Conservation (phyloP, 2,329 filamentous ascomycete genomes). For the Cladosporium sp. region DNA sequence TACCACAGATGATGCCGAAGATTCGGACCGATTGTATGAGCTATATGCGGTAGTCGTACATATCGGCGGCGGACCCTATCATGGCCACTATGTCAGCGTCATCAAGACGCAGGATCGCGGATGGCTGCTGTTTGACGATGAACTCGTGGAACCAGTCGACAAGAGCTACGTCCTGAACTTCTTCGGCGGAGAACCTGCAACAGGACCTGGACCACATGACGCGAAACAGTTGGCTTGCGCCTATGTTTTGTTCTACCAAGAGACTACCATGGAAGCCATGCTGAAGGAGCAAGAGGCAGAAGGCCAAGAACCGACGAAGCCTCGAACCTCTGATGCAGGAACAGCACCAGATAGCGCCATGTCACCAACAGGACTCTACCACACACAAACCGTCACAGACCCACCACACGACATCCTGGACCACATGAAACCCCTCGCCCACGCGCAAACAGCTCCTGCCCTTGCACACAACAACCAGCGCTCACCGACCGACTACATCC, state of each 20-base stretch:
- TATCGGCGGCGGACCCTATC: constrained; percentile 93
- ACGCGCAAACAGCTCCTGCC: constrained; percentile 56
- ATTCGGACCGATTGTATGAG: constrained; percentile 91
- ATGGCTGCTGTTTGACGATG: constrained; percentile 95
- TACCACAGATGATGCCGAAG: constrained; percentile 90
- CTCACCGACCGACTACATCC: constrained; percentile 30
- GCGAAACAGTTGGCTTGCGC: constrained; percentile 75
- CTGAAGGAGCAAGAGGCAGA: constrained; percentile 80
- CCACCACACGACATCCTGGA: constrained; percentile 42
- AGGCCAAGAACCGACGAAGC: constrained; percentile 42
- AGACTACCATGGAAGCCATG: constrained; percentile 68
- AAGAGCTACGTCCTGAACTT: constrained; percentile 96
- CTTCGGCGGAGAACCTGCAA: constrained; percentile 71
- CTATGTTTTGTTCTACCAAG: constrained; percentile 96
- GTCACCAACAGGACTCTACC: constrained; percentile 25
- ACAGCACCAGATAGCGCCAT: constrained; percentile 20
- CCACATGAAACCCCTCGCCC: constrained; percentile 57
- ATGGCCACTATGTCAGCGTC: constrained; percentile 95
- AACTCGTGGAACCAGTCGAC: constrained; percentile 97
- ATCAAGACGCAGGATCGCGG: constrained; percentile 96
- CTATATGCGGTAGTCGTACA: constrained; percentile 96
- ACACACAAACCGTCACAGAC: constrained; percentile 34
- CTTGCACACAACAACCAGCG: not conserved
- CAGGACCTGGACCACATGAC: constrained; percentile 34
- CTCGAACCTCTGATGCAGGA: constrained; percentile 30